Evolutionary conservation across 176 grass and related monocot species (phyloP), one percentile per base, ranked within the genome.

Genomic region (Aegilops longissima): DNA sequence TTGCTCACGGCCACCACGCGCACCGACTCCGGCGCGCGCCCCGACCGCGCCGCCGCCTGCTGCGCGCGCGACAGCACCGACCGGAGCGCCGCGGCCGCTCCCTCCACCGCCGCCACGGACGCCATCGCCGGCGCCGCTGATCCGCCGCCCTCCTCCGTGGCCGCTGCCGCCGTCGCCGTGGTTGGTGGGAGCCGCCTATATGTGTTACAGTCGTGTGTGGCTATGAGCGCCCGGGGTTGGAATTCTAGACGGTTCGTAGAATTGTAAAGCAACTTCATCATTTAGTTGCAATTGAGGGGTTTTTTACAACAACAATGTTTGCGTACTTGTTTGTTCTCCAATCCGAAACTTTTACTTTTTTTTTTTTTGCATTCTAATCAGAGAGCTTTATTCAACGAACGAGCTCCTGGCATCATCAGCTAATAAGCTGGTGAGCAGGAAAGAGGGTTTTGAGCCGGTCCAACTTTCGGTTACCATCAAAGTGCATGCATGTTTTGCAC

Each of bases 1-100:
- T 98, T 98, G 91, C 95, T 93, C 8, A 95, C 93, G 9, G 93
- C 95, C 66, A 95, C 95, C 58, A 98, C 89, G 45, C 93, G 88
- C 36, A 98, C 87, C 20, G 75, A 86, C 70, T 83, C 82, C 29
- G 73, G 87, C 23, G 65, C 59, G 13, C 95, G 93, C 1, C 93
- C 89, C 31, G 79, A 49, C 63, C 87, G 87, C 85, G 92, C 93
- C 70, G 94, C 88, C 66, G 92, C 92, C 85, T 93, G 92, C 47
- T 89, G 86, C 86, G 91, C 90, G 33, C 96, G 92, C 82, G 87
- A 84, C 79, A 96, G 87, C 47, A 98, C 94, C 31, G 86, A 90
- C 5, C 79, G 77, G 25, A 98, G 89, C 40, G 97, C 94, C 71
- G 82, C 82, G 8, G 88, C 90, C 33, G 90, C 90, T 12, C 78